Base-by-base conservation (phyloP, 208 protist species). In the Leishmania major region DNA sequence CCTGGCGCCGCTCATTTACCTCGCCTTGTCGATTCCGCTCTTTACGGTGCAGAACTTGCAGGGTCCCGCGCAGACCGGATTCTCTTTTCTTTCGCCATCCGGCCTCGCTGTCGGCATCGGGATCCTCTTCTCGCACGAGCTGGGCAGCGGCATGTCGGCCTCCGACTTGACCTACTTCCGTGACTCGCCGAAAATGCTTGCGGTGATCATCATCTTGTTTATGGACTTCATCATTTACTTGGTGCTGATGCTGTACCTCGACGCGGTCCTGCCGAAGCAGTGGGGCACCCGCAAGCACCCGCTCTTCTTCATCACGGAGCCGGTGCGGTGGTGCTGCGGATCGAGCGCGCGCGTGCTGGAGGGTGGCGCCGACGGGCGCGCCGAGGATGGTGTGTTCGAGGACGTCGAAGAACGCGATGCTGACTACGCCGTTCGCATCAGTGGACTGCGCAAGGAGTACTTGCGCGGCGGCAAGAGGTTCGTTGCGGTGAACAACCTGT, bases 401-500 rank as follows among this genome's bases (percentile, higher is more conserved):
- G 74, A 47, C 5, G 10, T 47, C 10, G 10, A 7, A 47, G 45
- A 47, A 11, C 3, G 45, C 45, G 45, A 6, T 0, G 45, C 7
- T 10, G 45, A 47, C 45, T 11, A 47, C 45, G 45, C 45, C 10
- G 45, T 47, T 47, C 10, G 45, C 45, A 11, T 11, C 45, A 47
- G 0, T 0, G 45, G 45, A 10, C 45, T 47, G 45, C 87, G 88
- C 35, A 90, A 90, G 85, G 81, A 86, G 78, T 95, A 88, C 79
- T 84, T 75, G 77, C 87, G 88, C 22, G 81, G 77, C 35, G 79
- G 78, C 11, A 86, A 79, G 55, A 85, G 31, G 57, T 92, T 95
- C 77, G 51, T 88, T 22, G 92, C 91, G 47, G 92, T 97, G 49
- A 91, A 96, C 83, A 91, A 96, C 83, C 85, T 98, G n/a, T 90